A percentile compares a stretch with the other conserved stretches of the same genome.
Conservation (phyloP, 352 stramenopile species). For the Elongisporangium senticosum region DNA sequence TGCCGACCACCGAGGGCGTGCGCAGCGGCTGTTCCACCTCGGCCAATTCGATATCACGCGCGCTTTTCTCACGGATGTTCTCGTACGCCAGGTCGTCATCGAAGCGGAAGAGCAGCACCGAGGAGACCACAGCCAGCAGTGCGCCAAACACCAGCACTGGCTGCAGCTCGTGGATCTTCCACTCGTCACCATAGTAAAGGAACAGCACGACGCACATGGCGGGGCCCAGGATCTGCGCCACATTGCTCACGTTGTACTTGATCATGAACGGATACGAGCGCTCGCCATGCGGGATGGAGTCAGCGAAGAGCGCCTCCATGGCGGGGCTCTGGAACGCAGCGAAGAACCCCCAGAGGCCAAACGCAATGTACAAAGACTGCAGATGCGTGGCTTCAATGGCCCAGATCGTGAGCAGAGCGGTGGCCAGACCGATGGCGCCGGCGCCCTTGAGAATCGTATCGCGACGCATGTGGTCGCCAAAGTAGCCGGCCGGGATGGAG, state of each 20-base stretch:
- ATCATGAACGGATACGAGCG: constrained; percentile 72
- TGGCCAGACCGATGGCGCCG: constrained; percentile 38
- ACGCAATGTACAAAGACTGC: constrained; percentile 48
- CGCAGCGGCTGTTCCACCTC: constrained; percentile 19
- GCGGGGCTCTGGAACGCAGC: constrained; percentile 59
- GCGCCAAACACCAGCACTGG: constrained; percentile 56
- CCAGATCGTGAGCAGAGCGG: constrained; percentile 46
- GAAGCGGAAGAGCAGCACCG: constrained; percentile 50
- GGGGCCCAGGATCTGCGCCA: constrained; percentile 58
- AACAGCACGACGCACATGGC: constrained; percentile 57
- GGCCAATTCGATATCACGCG: constrained; percentile 11
- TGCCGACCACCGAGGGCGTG: constrained; percentile 55
- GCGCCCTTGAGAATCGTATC: constrained; percentile 65
- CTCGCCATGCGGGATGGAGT: constrained; percentile 63
- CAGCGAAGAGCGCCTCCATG: constrained; percentile 69
- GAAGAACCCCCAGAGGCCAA: constrained; percentile 66
- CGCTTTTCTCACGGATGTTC: constrained; percentile 17
- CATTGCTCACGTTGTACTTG: constrained; percentile 77
- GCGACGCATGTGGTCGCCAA: constrained; percentile 58
- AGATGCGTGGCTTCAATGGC: constrained; percentile 43
- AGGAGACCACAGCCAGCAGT: constrained; percentile 41
- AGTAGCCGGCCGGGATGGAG: constrained; percentile 65
- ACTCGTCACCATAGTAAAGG: constrained; percentile 54
- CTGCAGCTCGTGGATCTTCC: constrained; percentile 46
- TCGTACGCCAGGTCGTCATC: constrained; percentile 56